These are phyloP conservation scores for Venturia effusa DNA, from an alignment of 2,329 filamentous ascomycete species.

Conservation along the genomic window DNA sequence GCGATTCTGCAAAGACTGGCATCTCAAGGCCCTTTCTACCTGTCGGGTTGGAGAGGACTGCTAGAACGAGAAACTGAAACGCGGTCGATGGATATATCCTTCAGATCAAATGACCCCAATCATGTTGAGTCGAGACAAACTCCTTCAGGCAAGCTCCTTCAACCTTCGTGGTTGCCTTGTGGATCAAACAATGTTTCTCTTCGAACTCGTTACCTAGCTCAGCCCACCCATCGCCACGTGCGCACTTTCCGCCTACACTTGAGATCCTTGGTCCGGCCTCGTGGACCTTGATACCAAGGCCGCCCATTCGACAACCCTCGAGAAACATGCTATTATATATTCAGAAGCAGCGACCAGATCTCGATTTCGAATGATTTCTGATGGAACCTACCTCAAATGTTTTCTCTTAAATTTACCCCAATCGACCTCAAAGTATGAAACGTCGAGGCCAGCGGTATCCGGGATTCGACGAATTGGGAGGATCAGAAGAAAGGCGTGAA, in stretches of 20 bases:
- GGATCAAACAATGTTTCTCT: not conserved
- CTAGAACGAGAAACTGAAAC: not conserved
- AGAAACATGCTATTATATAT: too few species aligned
- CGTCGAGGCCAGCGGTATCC: too few species aligned
- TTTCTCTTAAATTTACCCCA: too few species aligned
- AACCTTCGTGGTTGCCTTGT: not conserved
- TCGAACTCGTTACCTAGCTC: not conserved
- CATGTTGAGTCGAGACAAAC: not conserved
- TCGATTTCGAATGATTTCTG: too few species aligned
- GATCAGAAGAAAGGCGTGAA: too few species aligned
- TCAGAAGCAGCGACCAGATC: too few species aligned
- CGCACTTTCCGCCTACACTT: not conserved
- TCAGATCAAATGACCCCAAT: too few species aligned
- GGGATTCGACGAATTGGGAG: too few species aligned
- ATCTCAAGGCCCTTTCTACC: not conserved
- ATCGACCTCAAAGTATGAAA: too few species aligned
- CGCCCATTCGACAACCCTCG: too few species aligned
- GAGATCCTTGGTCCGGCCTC: not conserved
- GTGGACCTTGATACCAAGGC: too few species aligned
- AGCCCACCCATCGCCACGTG: not conserved
- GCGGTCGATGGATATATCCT: not conserved
- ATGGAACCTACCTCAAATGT: too few species aligned
- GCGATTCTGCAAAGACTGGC: not conserved
- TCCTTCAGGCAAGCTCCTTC: not conserved
- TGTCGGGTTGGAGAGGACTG: not conserved